Conservation (phyloP, 768 basidiomycete species). For the Lactifluus volemus region DNA sequence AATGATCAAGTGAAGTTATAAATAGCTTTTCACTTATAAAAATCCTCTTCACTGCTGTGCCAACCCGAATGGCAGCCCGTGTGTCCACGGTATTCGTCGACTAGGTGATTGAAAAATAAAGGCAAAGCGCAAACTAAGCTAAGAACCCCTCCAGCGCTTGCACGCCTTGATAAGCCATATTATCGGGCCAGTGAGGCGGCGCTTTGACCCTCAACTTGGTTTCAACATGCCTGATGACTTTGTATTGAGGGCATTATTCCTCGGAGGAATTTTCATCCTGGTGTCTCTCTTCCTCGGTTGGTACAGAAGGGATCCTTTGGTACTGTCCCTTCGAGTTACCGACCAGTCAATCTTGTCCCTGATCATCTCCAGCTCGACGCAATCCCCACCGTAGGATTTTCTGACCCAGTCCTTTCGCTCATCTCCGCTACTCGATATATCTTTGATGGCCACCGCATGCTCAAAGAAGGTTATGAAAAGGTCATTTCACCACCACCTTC, state of each 20-base stretch:
- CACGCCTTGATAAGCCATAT: too few relatives aligned
- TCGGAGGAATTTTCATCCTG: background rate
- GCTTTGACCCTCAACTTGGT: background rate
- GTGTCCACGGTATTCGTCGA: too few relatives aligned
- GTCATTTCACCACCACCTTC: conserved; percentile 14
- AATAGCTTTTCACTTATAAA: too few relatives aligned
- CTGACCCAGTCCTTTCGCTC: conserved; percentile 28
- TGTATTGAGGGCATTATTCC: background rate
- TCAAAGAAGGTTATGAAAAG: conserved; percentile 30
- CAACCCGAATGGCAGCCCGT: too few relatives aligned
- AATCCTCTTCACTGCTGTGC: too few relatives aligned
- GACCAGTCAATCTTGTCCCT: too few relatives aligned
- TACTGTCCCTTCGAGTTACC: background rate
- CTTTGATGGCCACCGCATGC: conserved; percentile 21
- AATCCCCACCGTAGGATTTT: conserved; percentile 34
- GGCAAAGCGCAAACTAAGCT: too few relatives aligned
- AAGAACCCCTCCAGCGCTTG: too few relatives aligned
- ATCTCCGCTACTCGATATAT: conserved; percentile 26
- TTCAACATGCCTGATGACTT: background rate
- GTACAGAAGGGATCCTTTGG: background rate
- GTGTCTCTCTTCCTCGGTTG: background rate
- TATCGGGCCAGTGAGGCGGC: too few relatives aligned
- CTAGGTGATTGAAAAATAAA: too few relatives aligned
- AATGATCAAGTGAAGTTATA: conserved; percentile 26
- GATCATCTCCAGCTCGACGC: conserved; percentile 7